Evolutionary conservation across 768 basidiomycete species (phyloP), one percentile per base, ranked within the genome.

Genomic region (Calocybe indica): DNA sequence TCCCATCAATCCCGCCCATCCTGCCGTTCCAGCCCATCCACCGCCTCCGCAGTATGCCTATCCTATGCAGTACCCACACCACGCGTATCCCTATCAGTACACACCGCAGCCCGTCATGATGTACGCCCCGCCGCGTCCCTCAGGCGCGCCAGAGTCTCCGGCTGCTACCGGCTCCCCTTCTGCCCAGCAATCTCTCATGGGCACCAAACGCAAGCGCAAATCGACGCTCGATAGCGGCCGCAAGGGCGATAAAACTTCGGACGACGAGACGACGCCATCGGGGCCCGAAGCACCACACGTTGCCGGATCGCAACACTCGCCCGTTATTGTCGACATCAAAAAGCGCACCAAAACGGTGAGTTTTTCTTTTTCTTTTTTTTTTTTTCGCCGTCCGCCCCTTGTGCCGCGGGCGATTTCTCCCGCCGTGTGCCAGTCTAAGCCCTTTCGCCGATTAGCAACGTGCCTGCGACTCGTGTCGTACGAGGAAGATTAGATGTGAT

Each of bases 401-500:
- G 33, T 41, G 56, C 15, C 40, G 7, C 15, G 13, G 22, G 8
- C 29, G 14, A 40, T 28, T 9, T 41, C 5, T 28, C 13, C 12
- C 36, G 45, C 15, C 48, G 50, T 40, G 59, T 39, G 10, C 22
- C 34, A 39, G 56, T 14, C 40, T 14, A 12, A 12, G 22, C 13
- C 6, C 3, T 14, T 28, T 9, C 31, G 10, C 15, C 1, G 3
- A 28, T 41, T 46, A 76, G 63, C 76, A 78, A 71, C 81, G 92
- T 44, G 92, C 92, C 6, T 95, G 92, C 60, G 92, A 95, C 62
- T 87, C 86, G 35, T 94, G 92, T 67, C 81, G 92, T 41, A 83
- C 80, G 59, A 83, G 91, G 52, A 94, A 95, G 75, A 93, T 95
- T 62, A 78, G 92, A 73, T 98, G 96, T 67, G 95, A 98, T 60